Evolutionary conservation across 1,284 basidiomycete species (phyloP), one percentile per base, ranked within the genome.

Genomic region (Austropuccinia psidii): DNA sequence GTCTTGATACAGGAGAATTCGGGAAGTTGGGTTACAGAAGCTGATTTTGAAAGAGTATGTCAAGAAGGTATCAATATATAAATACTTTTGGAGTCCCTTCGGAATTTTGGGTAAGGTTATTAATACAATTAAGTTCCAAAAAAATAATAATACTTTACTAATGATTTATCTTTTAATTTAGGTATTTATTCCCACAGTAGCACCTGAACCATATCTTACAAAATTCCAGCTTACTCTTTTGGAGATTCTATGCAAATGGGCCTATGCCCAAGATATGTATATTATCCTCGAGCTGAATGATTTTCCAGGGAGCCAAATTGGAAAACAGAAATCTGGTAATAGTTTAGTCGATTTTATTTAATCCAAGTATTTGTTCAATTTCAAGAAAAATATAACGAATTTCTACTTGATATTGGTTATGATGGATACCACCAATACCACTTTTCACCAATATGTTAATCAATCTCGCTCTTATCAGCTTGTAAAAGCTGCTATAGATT

Each of bases 201-300:
- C 41, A 11, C 47, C 75, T 49, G 79, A 80, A 61, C 78, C 79
- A 3, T 80, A 78, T 62, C 45, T 78, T n/a, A 37, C 67, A 76
- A 75, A 75, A 78, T 73, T 75, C 79, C 61, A 66, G 75, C 58
- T 80, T 78, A 79, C 76, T 78, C 55, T 58, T 27, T 57, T 69
- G 15, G 67, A 60, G 58, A 52, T 54, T 75, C 75, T 29, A 58
- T 76, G 13, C 76, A 77, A 61, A 68, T 78, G 35, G 76, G 58
- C 39, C 77, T 79, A 82, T 76, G 74, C 75, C 24, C 79, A 81
- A 49, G 77, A 77, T 60, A 82, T 83, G 78, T 82, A 82, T 74
- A 80, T 80, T 43, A 75, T 82, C 74, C 77, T 83, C 58, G 82
- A 83, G 70, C 75, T 82, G 41, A 82, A 83, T 77, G 82, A 80